Percentiles rank a stretch among this genome's conserved stretches.
Evolutionary conservation across 2,329 filamentous ascomycete genomes (phyloP).

Genomic region (Chaetomiaceae sp.): DNA sequence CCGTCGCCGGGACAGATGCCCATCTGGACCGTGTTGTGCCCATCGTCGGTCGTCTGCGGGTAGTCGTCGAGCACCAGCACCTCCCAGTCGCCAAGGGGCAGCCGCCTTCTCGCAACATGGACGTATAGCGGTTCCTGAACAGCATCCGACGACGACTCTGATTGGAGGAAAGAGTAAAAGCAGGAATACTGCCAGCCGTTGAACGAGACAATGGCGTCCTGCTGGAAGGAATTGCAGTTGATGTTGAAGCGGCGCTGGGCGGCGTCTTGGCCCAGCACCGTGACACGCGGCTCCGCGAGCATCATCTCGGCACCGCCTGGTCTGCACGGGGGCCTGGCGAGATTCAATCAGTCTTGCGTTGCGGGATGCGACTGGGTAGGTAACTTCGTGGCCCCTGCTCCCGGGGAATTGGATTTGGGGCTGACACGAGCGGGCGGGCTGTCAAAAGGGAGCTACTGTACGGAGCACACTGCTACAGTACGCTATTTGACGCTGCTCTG

Average conservation of each 20-base stretch:
- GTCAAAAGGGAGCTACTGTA: no score
- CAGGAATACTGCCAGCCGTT: constrained; percentile 47
- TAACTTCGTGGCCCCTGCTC: neutral
- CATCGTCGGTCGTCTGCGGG: constrained; percentile 45
- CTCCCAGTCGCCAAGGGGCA: constrained; percentile 41
- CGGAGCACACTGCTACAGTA: no score
- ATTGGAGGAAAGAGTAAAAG: constrained; percentile 36
- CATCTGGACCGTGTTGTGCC: constrained; percentile 50
- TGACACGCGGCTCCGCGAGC: constrained; percentile 30
- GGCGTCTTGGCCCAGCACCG: constrained; percentile 35
- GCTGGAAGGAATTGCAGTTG: constrained; percentile 48
- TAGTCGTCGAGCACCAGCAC: constrained; percentile 46
- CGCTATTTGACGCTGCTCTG: neutral
- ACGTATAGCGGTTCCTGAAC: constrained; percentile 37
- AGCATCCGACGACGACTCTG: constrained; percentile 13
- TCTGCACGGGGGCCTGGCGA: no score
- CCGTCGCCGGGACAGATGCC: constrained; percentile 47
- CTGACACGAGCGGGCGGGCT: neutral
- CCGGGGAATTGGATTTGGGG: constrained; percentile 7
- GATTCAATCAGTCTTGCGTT: no score
- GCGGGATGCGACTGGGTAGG: neutral
- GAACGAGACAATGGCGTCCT: constrained; percentile 43
- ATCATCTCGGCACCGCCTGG: constrained; percentile 23
- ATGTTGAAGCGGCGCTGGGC: constrained; percentile 35
- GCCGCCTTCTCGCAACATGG: constrained; percentile 42